Conservation (phyloP, 805 yeast species). For the Suhomyces canberraensis region DNA sequence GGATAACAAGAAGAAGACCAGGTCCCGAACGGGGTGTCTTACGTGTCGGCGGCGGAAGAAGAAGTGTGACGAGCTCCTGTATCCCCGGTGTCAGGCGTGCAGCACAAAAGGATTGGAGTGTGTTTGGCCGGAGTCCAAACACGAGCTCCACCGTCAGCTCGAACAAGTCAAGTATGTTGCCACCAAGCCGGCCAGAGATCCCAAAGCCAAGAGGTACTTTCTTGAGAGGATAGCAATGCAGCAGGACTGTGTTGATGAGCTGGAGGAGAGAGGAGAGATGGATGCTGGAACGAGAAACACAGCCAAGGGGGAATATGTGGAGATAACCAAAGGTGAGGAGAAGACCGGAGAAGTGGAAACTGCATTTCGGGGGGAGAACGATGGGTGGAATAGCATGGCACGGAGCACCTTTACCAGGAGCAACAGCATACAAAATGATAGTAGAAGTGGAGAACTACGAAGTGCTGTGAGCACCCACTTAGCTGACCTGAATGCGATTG, state of each 20-base stretch:
- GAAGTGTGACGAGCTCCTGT: conserved; percentile 32
- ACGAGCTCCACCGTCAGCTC: conserved; percentile 19
- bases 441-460: no score
- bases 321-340: no score
- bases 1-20: conserved; percentile 12
- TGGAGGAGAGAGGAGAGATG: no score
- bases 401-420: no score
- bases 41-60: conserved; percentile 29
- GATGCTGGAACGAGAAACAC: no score
- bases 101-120: conserved; percentile 18
- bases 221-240: conserved; percentile 36
- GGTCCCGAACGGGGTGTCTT: conserved; percentile 31
- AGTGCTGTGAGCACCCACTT: no score
- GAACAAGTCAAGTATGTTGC: conserved; percentile 20
- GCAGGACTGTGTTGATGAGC: conserved; percentile 21
- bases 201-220: conserved; percentile 12
- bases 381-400: no score
- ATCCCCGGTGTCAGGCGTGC: conserved; percentile 29
- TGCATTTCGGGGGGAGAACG: no score
- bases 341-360: no score
- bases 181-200: conserved; percentile 1
- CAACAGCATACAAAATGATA: no score
- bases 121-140: conserved; percentile 25
- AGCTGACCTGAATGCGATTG: no score
- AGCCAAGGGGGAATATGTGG: no score